Evolutionary conservation across 352 stramenopile genomes (phyloP).

Genomic region (Peronospora tabacina): DNA sequence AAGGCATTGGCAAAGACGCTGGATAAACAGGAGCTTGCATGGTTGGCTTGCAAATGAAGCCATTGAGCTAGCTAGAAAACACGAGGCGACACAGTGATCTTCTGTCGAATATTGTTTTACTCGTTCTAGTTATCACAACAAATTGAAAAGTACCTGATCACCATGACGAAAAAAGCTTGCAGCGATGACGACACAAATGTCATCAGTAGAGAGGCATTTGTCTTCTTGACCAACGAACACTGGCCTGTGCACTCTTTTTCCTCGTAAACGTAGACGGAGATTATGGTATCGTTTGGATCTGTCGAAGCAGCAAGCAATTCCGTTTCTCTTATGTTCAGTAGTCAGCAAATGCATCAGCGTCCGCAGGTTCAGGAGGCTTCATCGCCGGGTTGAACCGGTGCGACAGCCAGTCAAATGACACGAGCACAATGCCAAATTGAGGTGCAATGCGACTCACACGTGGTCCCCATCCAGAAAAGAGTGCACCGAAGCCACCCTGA

Average conservation of each 20-base stretch:
- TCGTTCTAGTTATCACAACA: not conserved
- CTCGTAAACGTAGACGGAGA: constrained; percentile 23
- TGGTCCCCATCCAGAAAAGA: constrained; percentile 65
- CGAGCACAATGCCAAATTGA: constrained; percentile 77
- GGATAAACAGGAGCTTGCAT: constrained; percentile 36
- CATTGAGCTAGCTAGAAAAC: not conserved
- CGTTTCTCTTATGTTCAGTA: constrained; percentile 16
- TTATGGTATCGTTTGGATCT: constrained; percentile 14
- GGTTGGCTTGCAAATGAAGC: constrained; percentile 21
- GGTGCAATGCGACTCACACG: constrained; percentile 67
- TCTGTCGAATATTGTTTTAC: not conserved
- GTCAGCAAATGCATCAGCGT: constrained; percentile 28
- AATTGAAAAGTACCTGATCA: not conserved
- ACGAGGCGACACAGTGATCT: not conserved
- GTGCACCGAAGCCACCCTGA: constrained; percentile 41
- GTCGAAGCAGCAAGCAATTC: not conserved
- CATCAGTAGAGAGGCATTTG: not conserved
- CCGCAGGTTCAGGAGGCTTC: constrained; percentile 17
- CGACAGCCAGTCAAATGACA: constrained; percentile 73
- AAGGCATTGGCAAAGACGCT: constrained; percentile 48
- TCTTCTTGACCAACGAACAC: constrained; percentile 11
- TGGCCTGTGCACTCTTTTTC: constrained; percentile 25
- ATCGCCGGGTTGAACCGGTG: constrained; percentile 39
- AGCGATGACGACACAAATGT: constrained; percentile 1
- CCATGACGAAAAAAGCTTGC: not conserved